phyloP scores from a whole-genome alignment of 2,329 filamentous ascomycete genomes.

The Paraphoma chrysanthemicola region DNA sequence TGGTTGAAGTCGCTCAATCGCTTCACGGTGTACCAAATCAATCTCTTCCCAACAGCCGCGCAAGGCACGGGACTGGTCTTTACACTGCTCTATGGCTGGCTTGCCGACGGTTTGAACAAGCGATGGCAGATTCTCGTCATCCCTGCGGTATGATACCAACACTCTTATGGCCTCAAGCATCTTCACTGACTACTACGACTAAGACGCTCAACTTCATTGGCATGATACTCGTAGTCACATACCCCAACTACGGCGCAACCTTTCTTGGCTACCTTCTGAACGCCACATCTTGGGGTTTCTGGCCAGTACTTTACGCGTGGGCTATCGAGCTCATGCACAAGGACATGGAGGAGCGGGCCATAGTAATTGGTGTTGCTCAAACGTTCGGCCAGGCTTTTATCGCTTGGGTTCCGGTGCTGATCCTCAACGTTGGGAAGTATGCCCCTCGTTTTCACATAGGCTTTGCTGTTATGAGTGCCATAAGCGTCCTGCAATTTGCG shows the following conservation, averaged over 20 bases:
- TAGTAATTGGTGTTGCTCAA: slow-evolving; percentile 56
- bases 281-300: slow-evolving; percentile 16
- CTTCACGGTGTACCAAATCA: slow-evolving; percentile 22
- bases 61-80: slow-evolving; percentile 16
- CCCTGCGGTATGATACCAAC: slow-evolving; percentile 7
- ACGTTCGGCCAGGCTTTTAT: slow-evolving; percentile 53
- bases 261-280: slow-evolving; percentile 24
- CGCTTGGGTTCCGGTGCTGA: slow-evolving; percentile 49
- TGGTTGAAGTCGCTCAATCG: slow-evolving; percentile 16
- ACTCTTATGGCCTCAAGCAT: neutral
- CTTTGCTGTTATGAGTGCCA: slow-evolving; percentile 14
- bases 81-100: slow-evolving; percentile 12
- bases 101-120: slow-evolving; percentile 16
- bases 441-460: slow-evolving; percentile 13
- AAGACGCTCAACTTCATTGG: slow-evolving; percentile 14
- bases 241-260: slow-evolving; percentile 20
- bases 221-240: slow-evolving; percentile 14
- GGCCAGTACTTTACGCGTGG: slow-evolving; percentile 42
- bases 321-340: slow-evolving; percentile 55
- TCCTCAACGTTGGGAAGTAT: slow-evolving; percentile 18
- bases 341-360: slow-evolving; percentile 53
- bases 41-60: slow-evolving; percentile 17
- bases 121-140: slow-evolving; percentile 17
- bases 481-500: slow-evolving; percentile 12
- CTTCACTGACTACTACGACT: neutral